Percentiles rank a stretch among this genome's conserved stretches.
Conservation (phyloP, 805 yeast species). For the Scheffersomyces coipomensis region DNA sequence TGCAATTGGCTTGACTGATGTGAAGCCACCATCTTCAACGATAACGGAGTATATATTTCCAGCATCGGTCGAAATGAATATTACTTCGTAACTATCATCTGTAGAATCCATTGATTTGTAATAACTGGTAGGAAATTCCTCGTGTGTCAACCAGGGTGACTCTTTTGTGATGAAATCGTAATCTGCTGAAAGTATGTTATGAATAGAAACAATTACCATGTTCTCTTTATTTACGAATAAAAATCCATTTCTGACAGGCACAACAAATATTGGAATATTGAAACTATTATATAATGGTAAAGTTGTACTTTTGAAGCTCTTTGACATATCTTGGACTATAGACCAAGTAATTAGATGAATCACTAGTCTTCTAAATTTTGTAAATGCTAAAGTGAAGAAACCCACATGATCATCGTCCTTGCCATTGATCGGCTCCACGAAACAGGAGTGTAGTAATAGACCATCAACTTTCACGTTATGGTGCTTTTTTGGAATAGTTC, state of each 20-base stretch:
- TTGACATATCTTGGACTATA: constrained; percentile 28
- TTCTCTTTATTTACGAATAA: constrained; percentile 35
- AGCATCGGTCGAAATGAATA: constrained; percentile 31
- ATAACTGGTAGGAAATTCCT: constrained; percentile 40
- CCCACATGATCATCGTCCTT: constrained; percentile 19
- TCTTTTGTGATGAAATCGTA: constrained; percentile 25
- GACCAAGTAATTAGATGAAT: constrained; percentile 43
- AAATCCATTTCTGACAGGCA: constrained; percentile 39
- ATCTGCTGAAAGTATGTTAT: constrained; percentile 49
- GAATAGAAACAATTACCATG: constrained; percentile 36
- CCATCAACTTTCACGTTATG: constrained; percentile 43
- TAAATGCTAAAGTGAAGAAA: constrained; percentile 34
- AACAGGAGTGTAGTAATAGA: constrained; percentile 39
- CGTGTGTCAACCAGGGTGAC: constrained; percentile 12
- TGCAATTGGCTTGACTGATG: constrained; percentile 25
- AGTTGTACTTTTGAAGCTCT: constrained; percentile 30
- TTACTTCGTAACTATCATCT: constrained; percentile 18
- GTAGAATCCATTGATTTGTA: constrained; percentile 24
- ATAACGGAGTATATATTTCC: constrained; percentile 33
- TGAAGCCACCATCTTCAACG: constrained; percentile 14
- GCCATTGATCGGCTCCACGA: constrained; percentile 34
- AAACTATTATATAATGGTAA: constrained; percentile 41
- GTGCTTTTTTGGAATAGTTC: constrained; percentile 35
- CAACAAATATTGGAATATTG: constrained; percentile 40
- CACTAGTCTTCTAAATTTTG: constrained; percentile 34